phyloP scores from a whole-genome alignment of 805 yeast genomes.

The Schwanniomyces vanrijiae region DNA sequence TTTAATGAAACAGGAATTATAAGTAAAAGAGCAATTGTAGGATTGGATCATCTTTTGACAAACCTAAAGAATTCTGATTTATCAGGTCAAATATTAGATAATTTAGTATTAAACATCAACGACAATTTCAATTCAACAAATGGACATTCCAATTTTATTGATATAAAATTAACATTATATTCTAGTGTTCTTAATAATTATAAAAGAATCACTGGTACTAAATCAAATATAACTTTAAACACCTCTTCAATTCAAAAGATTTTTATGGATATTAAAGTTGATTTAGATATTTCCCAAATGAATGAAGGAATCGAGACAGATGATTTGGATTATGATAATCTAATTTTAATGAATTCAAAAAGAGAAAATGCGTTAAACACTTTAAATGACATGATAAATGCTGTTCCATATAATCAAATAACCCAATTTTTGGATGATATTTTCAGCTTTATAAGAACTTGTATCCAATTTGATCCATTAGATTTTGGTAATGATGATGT shows the following conservation, averaged over 20 bases:
- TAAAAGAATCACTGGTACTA: slow-evolving; percentile 6
- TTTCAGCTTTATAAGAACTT: slow-evolving; percentile 18
- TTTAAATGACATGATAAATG: slow-evolving; percentile 30
- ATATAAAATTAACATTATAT: slow-evolving; percentile 12
- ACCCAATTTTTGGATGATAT: slow-evolving; percentile 11
- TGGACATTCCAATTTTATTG: slow-evolving; percentile 12
- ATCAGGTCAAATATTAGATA: slow-evolving; percentile 10
- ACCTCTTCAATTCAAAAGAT: slow-evolving; percentile 10
- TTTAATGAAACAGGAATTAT: slow-evolving; percentile 44
- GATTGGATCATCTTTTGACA: slow-evolving; percentile 43
- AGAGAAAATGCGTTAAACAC: slow-evolving; percentile 53
- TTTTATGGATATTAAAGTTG: slow-evolving; percentile 15
- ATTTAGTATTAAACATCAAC: slow-evolving; percentile 13
- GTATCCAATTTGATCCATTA: slow-evolving; percentile 33
- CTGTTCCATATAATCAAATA: slow-evolving; percentile 14
- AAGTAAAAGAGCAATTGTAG: slow-evolving; percentile 50
- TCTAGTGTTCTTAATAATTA: slow-evolving; percentile 12
- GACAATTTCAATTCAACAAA: slow-evolving; percentile 12
- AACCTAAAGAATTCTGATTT: slow-evolving; percentile 13
- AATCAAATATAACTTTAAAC: slow-evolving; percentile 2
- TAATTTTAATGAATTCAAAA: slow-evolving; percentile 43
- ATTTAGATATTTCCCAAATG: slow-evolving; percentile 14
- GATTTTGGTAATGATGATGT: slow-evolving; percentile 33
- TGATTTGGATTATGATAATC: slow-evolving; percentile 45
- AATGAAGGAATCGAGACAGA: slow-evolving; percentile 17